A percentile compares a stretch with the other conserved stretches of the same genome.
These are phyloP conservation scores for Erysimum cheiri DNA, from an alignment of 441 rosid species.

Conservation along the genomic window DNA sequence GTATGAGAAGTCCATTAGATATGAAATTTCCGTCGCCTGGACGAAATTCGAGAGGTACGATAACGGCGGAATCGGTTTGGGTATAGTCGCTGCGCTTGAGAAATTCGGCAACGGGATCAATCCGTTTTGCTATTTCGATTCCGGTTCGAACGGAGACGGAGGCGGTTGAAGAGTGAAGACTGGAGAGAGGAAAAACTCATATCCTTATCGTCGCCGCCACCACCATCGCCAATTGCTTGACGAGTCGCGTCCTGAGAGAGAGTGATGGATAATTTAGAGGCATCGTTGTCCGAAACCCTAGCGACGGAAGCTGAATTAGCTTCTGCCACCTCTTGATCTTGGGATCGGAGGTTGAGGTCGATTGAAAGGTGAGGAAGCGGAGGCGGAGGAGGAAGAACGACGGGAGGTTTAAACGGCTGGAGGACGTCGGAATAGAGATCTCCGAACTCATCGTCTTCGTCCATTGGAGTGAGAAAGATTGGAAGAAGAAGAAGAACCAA, in stretches of 20 bases:
- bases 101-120: conserved; percentile 15
- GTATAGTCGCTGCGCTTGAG: conserved; percentile 44
- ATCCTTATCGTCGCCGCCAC: conserved; percentile 47
- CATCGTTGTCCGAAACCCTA: conserved; percentile 55
- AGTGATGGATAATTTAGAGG: conserved; percentile 38
- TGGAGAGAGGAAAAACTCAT: conserved; percentile 48
- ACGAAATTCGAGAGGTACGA: conserved; percentile 23
- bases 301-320: conserved; percentile 44
- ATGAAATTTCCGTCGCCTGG: conserved; percentile 28
- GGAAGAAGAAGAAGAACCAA: conserved; percentile 10
- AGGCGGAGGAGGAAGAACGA: conserved; percentile 43
- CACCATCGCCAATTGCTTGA: conserved; percentile 33
- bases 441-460: conserved; percentile 98
- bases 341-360: conserved; percentile 62
- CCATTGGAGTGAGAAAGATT: conserved; percentile 51
- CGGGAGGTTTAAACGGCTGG: conserved; percentile 56
- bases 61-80: conserved; percentile 38
- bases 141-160: conserved; percentile 18
- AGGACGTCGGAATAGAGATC: conserved; percentile 94
- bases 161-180: too few species aligned
- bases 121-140: background rate
- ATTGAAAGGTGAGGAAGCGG: conserved; percentile 49
- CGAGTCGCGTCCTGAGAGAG: conserved; percentile 32
- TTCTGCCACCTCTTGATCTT: conserved; percentile 39
- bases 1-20: conserved; percentile 26